Evolutionary conservation across 2,329 filamentous ascomycete species (phyloP), one percentile per base, ranked within the genome.

Genomic region (Leptographium galeiforme): DNA sequence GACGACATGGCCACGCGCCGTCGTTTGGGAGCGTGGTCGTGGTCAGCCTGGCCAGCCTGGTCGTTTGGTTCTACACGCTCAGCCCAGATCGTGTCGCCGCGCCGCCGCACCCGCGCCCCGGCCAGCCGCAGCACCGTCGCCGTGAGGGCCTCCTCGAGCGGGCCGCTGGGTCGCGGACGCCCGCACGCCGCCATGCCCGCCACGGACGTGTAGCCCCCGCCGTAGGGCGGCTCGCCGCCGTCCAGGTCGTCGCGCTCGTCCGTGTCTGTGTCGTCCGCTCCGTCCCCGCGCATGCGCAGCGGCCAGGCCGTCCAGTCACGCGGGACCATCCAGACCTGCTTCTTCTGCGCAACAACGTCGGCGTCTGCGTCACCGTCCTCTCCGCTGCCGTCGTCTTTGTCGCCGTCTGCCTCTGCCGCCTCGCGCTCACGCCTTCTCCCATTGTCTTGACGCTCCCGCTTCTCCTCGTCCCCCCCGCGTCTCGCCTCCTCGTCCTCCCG

Each of bases 271-370:
- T 40, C 47, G n/a, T 32, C 30, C 8, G 18, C 33, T 11, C 18
- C 33, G 13, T 43, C 46, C 19, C 19, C 38, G 18, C 36, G 40
- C 38, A 53, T 18, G 2, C 52, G 48, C 62, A 94, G 66, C 6
- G 91, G 91, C 91, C 91, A 96, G 0, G 89, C 86, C 18, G 87
- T 87, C 90, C 91, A 96, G 6, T 64, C 58, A 55, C 76, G 79
- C 0, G 78, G 72, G 2, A 77, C 77, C 6, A 65, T 66, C 74
- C 78, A 82, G 46, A 14, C 14, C 12, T 3, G 14, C 25, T 16
- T 44, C 25, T 16, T 44, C 11, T 30, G 18, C 25, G 10, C 18
- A 25, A 25, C 8, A 3, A 8, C 13, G 18, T 13, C 18, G 1
- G 6, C 19, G 11, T 44, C 19, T 6, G 19, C 19, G 12, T 44